These are phyloP conservation scores for Penstemon newberryi DNA, from an alignment of 257 asterid species.

Conservation along the genomic window DNA sequence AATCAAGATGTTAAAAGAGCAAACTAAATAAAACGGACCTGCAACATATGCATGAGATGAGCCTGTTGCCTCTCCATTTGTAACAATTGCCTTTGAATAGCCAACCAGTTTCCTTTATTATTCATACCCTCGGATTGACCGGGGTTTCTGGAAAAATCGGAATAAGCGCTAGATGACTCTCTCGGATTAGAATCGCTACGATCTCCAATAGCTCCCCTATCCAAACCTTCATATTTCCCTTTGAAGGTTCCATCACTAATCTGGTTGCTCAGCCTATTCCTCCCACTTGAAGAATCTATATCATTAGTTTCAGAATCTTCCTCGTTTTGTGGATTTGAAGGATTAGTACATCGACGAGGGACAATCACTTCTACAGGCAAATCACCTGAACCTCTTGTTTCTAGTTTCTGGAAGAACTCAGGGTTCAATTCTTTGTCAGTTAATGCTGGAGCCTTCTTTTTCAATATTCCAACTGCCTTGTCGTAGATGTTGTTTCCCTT, in stretches of 20 bases:
- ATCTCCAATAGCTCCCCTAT: conserved; percentile 51
- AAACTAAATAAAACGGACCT: conserved; percentile 48
- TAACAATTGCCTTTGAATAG: conserved; percentile 82
- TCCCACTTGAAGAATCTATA: conserved; percentile 42
- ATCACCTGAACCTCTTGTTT: conserved; percentile 78
- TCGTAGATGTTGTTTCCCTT: conserved; percentile 63
- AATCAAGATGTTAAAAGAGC: conserved; percentile 5
- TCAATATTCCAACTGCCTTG: conserved; percentile 86
- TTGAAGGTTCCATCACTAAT: conserved; percentile 39
- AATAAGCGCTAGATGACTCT: conserved; percentile 46
- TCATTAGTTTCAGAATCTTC: conserved; percentile 54
- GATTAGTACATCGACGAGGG: conserved; percentile 71
- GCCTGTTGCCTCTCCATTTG: conserved; percentile 92
- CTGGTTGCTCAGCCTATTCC: conserved; percentile 44
- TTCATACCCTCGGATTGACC: conserved; percentile 71
- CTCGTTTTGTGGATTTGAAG: conserved; percentile 53
- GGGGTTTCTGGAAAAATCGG: conserved; percentile 52
- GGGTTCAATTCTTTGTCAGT: conserved; percentile 90
- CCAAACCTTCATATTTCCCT: conserved; percentile 34
- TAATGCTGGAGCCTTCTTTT: conserved; percentile 82
- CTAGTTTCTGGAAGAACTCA: conserved; percentile 93
- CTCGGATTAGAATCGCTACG: conserved; percentile 52
- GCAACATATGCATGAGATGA: conserved; percentile 91
- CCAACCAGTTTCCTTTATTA: conserved; percentile 82
- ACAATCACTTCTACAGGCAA: conserved; percentile 94